Evolutionary conservation across 2,329 filamentous ascomycete species (phyloP), one percentile per base, ranked within the genome.

Genomic region (Aschersonia sp.): DNA sequence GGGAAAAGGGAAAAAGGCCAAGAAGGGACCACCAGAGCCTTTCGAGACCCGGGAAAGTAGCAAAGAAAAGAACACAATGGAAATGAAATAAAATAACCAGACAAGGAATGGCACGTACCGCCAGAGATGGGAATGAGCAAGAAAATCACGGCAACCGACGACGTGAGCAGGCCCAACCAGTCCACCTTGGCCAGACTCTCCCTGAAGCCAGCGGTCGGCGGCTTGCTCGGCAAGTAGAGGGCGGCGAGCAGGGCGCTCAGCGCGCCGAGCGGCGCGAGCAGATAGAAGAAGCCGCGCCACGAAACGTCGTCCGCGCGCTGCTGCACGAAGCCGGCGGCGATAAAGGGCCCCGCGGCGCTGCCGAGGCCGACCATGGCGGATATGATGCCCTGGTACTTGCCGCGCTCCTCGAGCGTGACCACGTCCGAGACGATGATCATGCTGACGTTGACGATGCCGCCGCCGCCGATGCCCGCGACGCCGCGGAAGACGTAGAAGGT

Each of bases 371-470:
- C 52, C 46, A 60, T 65, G 6, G 61, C 58, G 1, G 66, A 66
- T 1, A 66, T 56, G 45, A 70, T 67, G 11, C 67, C 68, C 54
- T 68, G 66, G 51, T 70, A 77, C 53, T 76, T 78, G 32, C 77
- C 77, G 52, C 77, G 65, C 52, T 78, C 69, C 55, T 77, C 67
- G 4, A 81, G 62, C 0, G 74, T 75, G 1, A 79, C 74, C 6
- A 81, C 63, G 56, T 81, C 77, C 6, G 69, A 74, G 2, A 80
- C 71, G 46, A 81, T 78, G 54, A 81, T 79, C 72, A 79, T 79
- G 5, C 71, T 65, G 43, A 81, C 59, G 29, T 73, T 76, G 31
- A 68, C 71, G 44, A 83, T 72, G 8, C 79, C 79, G 2, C 79
- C 79, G 42, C 72, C 73, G 8, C 75, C 78, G n/a, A 83, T 65